These are phyloP conservation scores for Xerophyta viscosa DNA, from an alignment of 106 monocot species.

Conservation along the genomic window DNA sequence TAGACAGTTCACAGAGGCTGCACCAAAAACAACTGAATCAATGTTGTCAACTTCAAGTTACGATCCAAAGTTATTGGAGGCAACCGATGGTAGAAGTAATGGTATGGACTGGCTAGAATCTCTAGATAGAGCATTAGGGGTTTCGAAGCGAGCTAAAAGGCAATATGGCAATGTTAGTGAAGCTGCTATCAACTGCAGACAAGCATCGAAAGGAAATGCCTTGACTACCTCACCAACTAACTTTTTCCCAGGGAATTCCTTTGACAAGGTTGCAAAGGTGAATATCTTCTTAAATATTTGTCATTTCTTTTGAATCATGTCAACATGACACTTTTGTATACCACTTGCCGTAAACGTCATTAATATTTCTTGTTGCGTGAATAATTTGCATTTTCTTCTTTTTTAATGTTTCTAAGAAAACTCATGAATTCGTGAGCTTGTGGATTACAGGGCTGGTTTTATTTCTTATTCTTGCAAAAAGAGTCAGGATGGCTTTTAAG, in stretches of 20 bases:
- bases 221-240: slow-evolving; percentile 6
- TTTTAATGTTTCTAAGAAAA: no score
- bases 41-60: slow-evolving; percentile 16
- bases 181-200: slow-evolving; percentile 3
- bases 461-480: no score
- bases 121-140: slow-evolving; percentile 27
- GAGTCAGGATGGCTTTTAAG: no score
- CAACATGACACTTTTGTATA: no score
- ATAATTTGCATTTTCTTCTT: no score
- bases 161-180: slow-evolving; percentile 1
- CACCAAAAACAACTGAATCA: slow-evolving; percentile 18
- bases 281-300: no score
- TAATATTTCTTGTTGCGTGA: no score
- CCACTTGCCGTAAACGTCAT: no score
- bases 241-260: background rate
- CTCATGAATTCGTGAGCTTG: no score
- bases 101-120: slow-evolving; percentile 42
- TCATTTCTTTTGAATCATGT: no score
- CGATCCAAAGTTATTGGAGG: no score
- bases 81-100: slow-evolving; percentile 21
- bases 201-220: slow-evolving; percentile 8
- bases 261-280: slow-evolving; percentile 19
- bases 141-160: slow-evolving; percentile 11
- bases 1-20: slow-evolving; percentile 8
- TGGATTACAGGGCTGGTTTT: no score